Conservation (phyloP, 306 rosid species). For the Geum urbanum region DNA sequence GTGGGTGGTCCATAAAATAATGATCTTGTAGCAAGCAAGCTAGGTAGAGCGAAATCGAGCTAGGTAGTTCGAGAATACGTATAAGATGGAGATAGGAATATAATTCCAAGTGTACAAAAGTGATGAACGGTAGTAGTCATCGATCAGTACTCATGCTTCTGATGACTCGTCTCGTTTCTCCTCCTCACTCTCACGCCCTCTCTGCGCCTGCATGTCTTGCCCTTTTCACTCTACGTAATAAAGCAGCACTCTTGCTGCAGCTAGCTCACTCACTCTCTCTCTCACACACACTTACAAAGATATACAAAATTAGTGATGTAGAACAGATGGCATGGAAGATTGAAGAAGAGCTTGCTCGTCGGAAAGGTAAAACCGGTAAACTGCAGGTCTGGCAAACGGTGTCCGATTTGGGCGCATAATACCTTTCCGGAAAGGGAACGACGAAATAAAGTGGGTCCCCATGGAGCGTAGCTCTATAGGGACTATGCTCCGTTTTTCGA, state of each 20-base stretch:
- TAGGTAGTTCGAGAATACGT: neutral
- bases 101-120: conserved; percentile 21
- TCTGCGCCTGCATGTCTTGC: conserved; percentile 84
- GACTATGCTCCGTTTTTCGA: no score
- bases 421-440: no score
- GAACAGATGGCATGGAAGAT: no score
- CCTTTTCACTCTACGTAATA: conserved; percentile 61
- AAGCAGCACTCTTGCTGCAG: conserved; percentile 13
- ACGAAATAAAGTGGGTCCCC: no score
- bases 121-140: conserved; percentile 10
- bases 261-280: no score
- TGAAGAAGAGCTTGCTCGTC: no score
- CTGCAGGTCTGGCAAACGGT: no score
- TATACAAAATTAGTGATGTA: no score
- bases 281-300: no score
- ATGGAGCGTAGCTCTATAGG: no score
- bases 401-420: no score
- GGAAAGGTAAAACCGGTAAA: no score
- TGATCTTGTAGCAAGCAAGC: conserved; percentile 8
- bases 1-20: conserved; percentile 51
- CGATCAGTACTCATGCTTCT: conserved; percentile 48
- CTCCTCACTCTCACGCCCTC: conserved; percentile 37
- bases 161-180: conserved; percentile 41
- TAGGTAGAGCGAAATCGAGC: neutral
- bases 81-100: neutral